phyloP scores from a whole-genome alignment of 2,329 filamentous ascomycete genomes.

The Cercospora citrullina region DNA sequence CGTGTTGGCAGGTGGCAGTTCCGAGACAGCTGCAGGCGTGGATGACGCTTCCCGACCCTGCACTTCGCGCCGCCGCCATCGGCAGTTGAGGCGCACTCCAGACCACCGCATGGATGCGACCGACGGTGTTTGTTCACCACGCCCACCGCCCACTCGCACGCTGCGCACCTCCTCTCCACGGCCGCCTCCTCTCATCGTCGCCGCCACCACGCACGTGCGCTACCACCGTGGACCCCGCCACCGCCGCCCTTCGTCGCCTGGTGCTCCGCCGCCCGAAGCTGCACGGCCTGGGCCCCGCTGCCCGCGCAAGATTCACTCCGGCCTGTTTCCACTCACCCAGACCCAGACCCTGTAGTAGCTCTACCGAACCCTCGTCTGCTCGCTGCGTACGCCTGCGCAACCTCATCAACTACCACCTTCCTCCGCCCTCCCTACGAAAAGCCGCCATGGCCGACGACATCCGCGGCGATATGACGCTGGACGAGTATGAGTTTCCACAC shows the following conservation, averaged over 20 bases:
- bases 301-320: background rate
- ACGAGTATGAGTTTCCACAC: conserved; percentile 62
- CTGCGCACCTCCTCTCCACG: background rate
- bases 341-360: background rate
- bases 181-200: background rate
- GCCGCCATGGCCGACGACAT: conserved; percentile 31
- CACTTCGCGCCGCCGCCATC: background rate
- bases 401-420: conserved; percentile 4
- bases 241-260: background rate
- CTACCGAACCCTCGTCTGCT: background rate
- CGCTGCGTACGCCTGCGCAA: conserved; percentile 1
- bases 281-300: conserved; percentile 1
- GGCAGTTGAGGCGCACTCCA: background rate
- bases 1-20: background rate
- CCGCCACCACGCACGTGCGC: background rate
- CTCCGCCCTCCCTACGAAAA: background rate
- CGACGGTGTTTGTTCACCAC: background rate
- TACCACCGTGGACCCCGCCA: background rate
- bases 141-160: background rate
- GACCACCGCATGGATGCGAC: background rate
- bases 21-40: background rate
- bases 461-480: conserved; percentile 39
- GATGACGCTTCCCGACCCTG: conserved; percentile 5
- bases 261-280: background rate
- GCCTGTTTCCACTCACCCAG: background rate